Conservation (phyloP, 257 asterid genomes). For the Schizonepeta tenuifolia region DNA sequence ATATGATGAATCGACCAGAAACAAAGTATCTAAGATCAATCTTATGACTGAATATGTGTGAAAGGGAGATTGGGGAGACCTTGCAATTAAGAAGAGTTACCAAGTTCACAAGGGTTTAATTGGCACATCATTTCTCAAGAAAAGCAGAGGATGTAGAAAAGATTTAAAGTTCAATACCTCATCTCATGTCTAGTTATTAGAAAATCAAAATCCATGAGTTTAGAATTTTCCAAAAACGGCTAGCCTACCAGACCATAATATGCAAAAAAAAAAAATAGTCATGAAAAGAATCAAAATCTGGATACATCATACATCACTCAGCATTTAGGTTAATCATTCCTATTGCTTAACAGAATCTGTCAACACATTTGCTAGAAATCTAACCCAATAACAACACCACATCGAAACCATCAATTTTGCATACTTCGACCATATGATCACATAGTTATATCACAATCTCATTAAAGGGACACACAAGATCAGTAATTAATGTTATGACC, state of each 20-base stretch:
- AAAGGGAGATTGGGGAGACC: not conserved
- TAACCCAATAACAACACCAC: not conserved
- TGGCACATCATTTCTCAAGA: no score
- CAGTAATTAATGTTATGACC: not conserved
- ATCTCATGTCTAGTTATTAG: not conserved
- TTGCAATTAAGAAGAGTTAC: no score
- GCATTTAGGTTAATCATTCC: not conserved
- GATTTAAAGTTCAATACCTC: not conserved
- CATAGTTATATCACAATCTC: slow-evolving; percentile 2
- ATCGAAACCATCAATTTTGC: not conserved
- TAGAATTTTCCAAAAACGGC: not conserved
- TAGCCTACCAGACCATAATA: not conserved
- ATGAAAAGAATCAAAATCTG: slow-evolving; percentile 4
- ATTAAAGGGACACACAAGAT: slow-evolving; percentile 9
- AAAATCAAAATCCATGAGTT: not conserved
- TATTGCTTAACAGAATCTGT: not conserved
- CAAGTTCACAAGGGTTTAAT: no score
- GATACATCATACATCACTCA: not conserved
- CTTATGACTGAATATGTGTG: slow-evolving; percentile 7
- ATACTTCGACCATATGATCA: not conserved
- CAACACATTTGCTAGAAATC: not conserved
- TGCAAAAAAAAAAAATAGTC: not conserved
- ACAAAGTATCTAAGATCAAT: not conserved
- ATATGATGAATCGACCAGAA: not conserved
- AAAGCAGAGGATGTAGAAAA: no score